phyloP scores from a whole-genome alignment of 352 stramenopile species.

The Phytophthora citricola region DNA sequence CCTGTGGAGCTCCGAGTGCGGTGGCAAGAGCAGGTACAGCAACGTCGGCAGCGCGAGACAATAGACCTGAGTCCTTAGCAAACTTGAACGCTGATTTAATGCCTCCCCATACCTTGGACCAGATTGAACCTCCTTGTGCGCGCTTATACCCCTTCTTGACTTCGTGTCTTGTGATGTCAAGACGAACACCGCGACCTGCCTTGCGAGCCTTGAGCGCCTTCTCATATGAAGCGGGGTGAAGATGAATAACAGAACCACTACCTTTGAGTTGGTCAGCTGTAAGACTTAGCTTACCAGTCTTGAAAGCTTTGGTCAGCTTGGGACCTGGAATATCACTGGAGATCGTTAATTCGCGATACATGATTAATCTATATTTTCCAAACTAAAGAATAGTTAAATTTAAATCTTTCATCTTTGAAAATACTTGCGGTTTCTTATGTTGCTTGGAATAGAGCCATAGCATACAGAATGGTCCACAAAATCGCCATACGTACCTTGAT shows the following conservation, averaged over 20 bases:
- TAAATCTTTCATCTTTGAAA: constrained; percentile 23
- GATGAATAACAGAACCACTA: no score
- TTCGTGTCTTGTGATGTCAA: constrained; percentile 5
- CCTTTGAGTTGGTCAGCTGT: no score
- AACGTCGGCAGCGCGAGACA: background rate
- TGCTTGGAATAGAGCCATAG: constrained; percentile 26
- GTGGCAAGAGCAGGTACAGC: constrained; percentile 11
- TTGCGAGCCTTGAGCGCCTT: no score
- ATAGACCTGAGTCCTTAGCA: constrained; percentile 11
- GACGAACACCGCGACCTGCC: no score
- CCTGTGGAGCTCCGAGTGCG: no score
- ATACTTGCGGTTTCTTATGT: constrained; percentile 11
- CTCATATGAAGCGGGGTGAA: no score
- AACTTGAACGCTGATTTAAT: constrained; percentile 16
- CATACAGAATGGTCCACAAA: constrained; percentile 19
- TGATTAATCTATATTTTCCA: constrained; percentile 1
- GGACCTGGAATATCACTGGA: no score
- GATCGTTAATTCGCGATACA: no score
- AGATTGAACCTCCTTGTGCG: constrained; percentile 13
- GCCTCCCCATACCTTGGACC: background rate
- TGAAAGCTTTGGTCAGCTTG: no score
- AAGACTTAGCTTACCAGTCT: no score
- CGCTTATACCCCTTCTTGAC: no score
- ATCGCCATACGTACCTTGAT: constrained; percentile 20
- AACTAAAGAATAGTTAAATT: no score